Evolutionary conservation across 129 eudicot genomes (phyloP).

Genomic region (Ambrosia trifida): DNA sequence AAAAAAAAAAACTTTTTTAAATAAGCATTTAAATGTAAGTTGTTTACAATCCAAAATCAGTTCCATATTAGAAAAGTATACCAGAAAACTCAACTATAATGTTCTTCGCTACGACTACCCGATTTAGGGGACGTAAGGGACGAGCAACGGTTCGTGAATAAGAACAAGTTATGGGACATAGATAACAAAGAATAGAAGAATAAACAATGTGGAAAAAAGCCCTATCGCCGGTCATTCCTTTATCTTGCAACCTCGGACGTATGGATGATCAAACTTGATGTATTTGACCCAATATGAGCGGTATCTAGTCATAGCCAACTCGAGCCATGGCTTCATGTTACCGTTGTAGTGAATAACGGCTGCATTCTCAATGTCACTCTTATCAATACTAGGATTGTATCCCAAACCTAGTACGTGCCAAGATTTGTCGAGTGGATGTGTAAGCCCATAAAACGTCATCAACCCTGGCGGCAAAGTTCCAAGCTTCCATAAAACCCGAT

Average conservation of each 20-base stretch:
- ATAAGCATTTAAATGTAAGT: neutral
- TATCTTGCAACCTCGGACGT: slow-evolving; percentile 68
- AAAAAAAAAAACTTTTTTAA: neutral
- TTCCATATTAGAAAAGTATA: slow-evolving; percentile 14
- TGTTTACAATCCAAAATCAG: slow-evolving; percentile 19
- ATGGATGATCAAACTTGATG: slow-evolving; percentile 81
- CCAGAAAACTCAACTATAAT: slow-evolving; percentile 21
- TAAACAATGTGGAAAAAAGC: slow-evolving; percentile 33
- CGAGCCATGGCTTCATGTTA: slow-evolving; percentile 97
- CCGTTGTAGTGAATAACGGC: slow-evolving; percentile 95
- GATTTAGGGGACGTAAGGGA: slow-evolving; percentile 20
- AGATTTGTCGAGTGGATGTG: slow-evolving; percentile 84
- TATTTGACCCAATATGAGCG: slow-evolving; percentile 93
- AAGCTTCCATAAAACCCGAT: slow-evolving; percentile 88
- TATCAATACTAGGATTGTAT: slow-evolving; percentile 76
- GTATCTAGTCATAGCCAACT: slow-evolving; percentile 90
- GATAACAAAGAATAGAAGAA: slow-evolving; percentile 38
- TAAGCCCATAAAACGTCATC: slow-evolving; percentile 87
- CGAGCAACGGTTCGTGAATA: slow-evolving; percentile 2
- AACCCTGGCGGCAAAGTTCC: slow-evolving; percentile 95
- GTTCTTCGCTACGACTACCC: slow-evolving; percentile 33
- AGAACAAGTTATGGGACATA: slow-evolving; percentile 17
- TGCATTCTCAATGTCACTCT: slow-evolving; percentile 77
- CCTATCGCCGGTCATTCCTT: slow-evolving; percentile 39
- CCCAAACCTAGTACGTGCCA: slow-evolving; percentile 99